A percentile compares a stretch with the other conserved stretches of the same genome.
Conservation (phyloP, 768 basidiomycete genomes). For the Amyloporia xantha region DNA sequence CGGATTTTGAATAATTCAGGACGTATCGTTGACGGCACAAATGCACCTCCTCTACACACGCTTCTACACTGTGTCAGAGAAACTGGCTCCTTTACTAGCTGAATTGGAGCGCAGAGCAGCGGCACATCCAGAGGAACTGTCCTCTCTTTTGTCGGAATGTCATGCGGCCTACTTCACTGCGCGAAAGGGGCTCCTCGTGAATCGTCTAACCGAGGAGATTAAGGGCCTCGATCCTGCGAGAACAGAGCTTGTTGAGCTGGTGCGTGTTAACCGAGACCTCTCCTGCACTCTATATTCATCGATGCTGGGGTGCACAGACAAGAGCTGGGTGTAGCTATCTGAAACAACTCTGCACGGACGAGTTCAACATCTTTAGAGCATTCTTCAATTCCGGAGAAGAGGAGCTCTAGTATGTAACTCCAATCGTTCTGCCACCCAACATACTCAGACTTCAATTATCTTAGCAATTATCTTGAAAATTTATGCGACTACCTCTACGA, state of each 20-base stretch:
- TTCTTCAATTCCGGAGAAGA: slow-evolving; percentile 88
- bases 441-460: no score
- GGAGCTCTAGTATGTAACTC: slow-evolving; percentile 57
- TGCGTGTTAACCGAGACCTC: slow-evolving; percentile 31
- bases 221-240: slow-evolving; percentile 69
- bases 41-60: slow-evolving; percentile 86
- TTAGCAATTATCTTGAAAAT: slow-evolving; percentile 83
- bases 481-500: slow-evolving; percentile 95
- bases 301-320: slow-evolving; percentile 43
- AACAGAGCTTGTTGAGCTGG: slow-evolving; percentile 85
- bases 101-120: slow-evolving; percentile 80
- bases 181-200: slow-evolving; percentile 65
- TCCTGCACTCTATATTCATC: background rate
- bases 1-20: slow-evolving; percentile 31
- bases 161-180: slow-evolving; percentile 76
- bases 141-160: slow-evolving; percentile 77
- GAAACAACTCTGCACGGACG: slow-evolving; percentile 85
- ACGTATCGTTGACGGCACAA: slow-evolving; percentile 74
- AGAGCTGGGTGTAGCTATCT: slow-evolving; percentile 88
- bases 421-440: no score
- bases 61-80: slow-evolving; percentile 64
- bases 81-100: slow-evolving; percentile 69
- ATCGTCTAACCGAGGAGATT: slow-evolving; percentile 76
- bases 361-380: slow-evolving; percentile 77
- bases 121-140: slow-evolving; percentile 79